These are phyloP conservation scores for Aspergillus asperescens DNA, from an alignment of 495 filamentous ascomycete genomes.

Conservation along the genomic window DNA sequence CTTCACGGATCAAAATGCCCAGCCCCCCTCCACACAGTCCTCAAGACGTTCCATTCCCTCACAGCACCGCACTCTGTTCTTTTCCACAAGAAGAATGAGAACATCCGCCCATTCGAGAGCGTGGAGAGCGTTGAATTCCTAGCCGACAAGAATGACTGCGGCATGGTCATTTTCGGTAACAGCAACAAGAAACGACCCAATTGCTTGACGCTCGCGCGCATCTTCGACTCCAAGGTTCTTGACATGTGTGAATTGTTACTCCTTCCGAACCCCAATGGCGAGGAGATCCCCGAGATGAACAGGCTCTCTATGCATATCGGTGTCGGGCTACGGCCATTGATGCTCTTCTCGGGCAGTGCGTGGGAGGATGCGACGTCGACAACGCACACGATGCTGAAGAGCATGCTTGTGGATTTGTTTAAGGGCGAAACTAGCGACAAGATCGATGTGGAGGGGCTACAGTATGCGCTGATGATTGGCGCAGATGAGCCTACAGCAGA, in stretches of 20 bases:
- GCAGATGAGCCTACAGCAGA: constrained; percentile 66
- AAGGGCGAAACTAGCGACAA: constrained; percentile 65
- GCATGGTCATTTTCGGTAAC: constrained; percentile 70
- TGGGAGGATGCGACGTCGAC: constrained; percentile 74
- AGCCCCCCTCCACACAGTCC: constrained; percentile 67
- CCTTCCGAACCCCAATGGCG: constrained; percentile 58
- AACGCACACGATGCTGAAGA: constrained; percentile 77
- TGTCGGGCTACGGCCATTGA: constrained; percentile 66
- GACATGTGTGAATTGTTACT: constrained; percentile 90
- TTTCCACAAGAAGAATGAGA: constrained; percentile 89
- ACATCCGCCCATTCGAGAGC: constrained; percentile 89
- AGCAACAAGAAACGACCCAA: constrained; percentile 92
- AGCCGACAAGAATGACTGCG: constrained; percentile 89
- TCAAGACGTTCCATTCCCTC: constrained; percentile 76
- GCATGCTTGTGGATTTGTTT: constrained; percentile 86
- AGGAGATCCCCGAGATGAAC: constrained; percentile 69
- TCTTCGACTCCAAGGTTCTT: constrained; percentile 76
- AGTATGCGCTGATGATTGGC: constrained; percentile 77
- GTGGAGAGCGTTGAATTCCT: constrained; percentile 83
- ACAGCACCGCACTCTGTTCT: constrained; percentile 73
- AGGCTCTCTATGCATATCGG: constrained; percentile 75
- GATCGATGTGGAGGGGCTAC: constrained; percentile 90
- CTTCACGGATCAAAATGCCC: constrained; percentile 79
- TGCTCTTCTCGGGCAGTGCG: constrained; percentile 76
- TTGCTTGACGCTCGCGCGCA: constrained; percentile 73